phyloP scores from a whole-genome alignment of 2,329 filamentous ascomycete species.

The Colletotrichum tabaci region DNA sequence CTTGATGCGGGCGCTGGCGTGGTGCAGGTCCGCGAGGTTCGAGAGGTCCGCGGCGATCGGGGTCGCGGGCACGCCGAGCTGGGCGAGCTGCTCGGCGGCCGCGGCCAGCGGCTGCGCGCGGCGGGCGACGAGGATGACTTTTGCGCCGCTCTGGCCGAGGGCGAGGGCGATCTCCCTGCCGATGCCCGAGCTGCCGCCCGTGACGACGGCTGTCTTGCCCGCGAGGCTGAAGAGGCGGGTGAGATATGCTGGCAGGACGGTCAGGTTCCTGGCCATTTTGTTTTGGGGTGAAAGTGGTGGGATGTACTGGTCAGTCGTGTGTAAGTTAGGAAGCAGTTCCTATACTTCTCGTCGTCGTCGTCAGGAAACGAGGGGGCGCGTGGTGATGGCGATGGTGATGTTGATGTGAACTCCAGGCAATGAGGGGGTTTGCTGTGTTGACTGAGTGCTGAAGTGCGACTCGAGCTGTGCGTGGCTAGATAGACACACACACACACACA shows the following conservation, averaged over 20 bases:
- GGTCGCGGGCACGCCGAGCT: conserved; percentile 47
- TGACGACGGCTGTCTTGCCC: conserved; percentile 50
- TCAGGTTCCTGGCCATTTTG: conserved; percentile 31
- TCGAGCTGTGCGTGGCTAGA: not conserved
- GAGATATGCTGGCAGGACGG: conserved; percentile 45
- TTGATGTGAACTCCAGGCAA: not conserved
- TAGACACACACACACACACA: not conserved
- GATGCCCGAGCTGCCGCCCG: conserved; percentile 54
- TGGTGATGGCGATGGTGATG: not conserved
- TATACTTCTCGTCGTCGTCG: too few relatives aligned
- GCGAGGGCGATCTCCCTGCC: conserved; percentile 52
- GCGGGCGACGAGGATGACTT: conserved; percentile 50
- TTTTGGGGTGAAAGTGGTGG: not conserved
- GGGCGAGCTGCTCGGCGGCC: conserved; percentile 45
- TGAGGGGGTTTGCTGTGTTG: conserved; percentile 16
- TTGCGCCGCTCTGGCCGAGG: conserved; percentile 49
- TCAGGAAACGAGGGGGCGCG: not conserved
- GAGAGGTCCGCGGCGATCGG: conserved; percentile 44
- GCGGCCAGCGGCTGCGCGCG: conserved; percentile 46
- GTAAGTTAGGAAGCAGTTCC: too few relatives aligned
- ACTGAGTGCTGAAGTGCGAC: not conserved
- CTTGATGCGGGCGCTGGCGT: conserved; percentile 39
- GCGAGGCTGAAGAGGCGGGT: conserved; percentile 50
- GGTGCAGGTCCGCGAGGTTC: conserved; percentile 44
- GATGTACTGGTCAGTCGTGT: not conserved